These are phyloP conservation scores for Sarcomyxa edulis DNA, from an alignment of 768 basidiomycete genomes.

Conservation along the genomic window DNA sequence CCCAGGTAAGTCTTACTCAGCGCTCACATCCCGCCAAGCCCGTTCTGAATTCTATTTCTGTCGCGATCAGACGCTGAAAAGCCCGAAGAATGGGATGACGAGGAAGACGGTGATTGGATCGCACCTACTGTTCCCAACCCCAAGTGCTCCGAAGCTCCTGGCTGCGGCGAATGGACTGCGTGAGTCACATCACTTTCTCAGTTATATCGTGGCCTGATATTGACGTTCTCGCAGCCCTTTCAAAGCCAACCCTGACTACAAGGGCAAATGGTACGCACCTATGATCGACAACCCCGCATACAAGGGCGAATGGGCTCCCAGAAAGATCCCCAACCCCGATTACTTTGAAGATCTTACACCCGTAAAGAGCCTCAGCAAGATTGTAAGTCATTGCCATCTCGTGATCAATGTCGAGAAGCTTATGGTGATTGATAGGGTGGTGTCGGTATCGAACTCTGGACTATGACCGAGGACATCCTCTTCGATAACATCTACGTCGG, in stretches of 20 bases:
- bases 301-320: conserved; percentile 92
- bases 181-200: conserved; percentile 22
- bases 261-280: conserved; percentile 97
- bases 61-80: conserved; percentile 68
- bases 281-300: conserved; percentile 96
- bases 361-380: conserved; percentile 78
- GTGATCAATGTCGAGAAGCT: too few relatives aligned
- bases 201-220: conserved; percentile 1
- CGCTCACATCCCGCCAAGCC: background rate
- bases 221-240: conserved; percentile 44
- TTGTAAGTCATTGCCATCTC: conserved; percentile 45
- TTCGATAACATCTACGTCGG: conserved; percentile 95
- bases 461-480: conserved; percentile 95
- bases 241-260: conserved; percentile 92
- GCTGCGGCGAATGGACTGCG: conserved; percentile 94
- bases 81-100: conserved; percentile 99
- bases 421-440: conserved; percentile 55
- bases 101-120: conserved; percentile 99
- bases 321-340: conserved; percentile 84
- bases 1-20: conserved; percentile 64
- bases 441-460: conserved; percentile 98
- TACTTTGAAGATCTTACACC: conserved; percentile 88
- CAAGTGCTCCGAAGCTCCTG: conserved; percentile 82
- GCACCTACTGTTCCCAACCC: conserved; percentile 88
- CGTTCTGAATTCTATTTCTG: background rate